These are phyloP conservation scores for Colletotrichum orchidophilum DNA, from an alignment of 2,329 filamentous ascomycete species.

Conservation along the genomic window DNA sequence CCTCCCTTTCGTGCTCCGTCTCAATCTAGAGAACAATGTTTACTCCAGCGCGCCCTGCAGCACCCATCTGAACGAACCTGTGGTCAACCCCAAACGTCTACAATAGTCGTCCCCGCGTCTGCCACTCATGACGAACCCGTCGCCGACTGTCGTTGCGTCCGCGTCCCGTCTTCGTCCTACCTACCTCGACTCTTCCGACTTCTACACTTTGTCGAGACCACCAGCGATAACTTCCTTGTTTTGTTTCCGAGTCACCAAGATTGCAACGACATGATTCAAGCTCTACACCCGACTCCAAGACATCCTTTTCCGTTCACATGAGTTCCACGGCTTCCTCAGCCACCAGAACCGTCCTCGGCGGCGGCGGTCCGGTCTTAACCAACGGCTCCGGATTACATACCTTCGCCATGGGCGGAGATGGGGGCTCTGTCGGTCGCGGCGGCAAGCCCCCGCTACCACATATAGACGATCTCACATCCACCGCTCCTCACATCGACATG, in stretches of 20 bases:
- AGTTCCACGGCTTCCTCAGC: constrained; percentile 29
- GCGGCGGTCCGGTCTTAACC: constrained; percentile 26
- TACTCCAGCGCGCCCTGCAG: constrained; percentile 13
- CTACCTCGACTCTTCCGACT: constrained; percentile 21
- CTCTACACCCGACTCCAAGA: background rate
- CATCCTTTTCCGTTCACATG: constrained; percentile 27
- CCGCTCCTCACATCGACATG: constrained; percentile 56
- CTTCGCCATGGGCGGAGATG: constrained; percentile 31
- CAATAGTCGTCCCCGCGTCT: constrained; percentile 22
- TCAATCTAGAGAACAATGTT: constrained; percentile 23
- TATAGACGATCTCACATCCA: constrained; percentile 61
- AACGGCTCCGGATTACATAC: constrained; percentile 28
- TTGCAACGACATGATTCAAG: constrained; percentile 31
- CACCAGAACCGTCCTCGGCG: constrained; percentile 33
- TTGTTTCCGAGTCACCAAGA: background rate
- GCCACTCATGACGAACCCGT: constrained; percentile 32
- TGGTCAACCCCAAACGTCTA: background rate
- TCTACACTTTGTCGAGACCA: background rate
- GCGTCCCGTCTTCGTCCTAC: constrained; percentile 24
- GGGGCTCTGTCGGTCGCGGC: constrained; percentile 32
- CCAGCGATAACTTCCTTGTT: background rate
- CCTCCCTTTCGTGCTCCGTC: background rate
- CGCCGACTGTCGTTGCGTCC: constrained; percentile 26
- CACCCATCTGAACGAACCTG: constrained; percentile 4
- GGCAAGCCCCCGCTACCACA: constrained; percentile 56